Conservation (phyloP, 164 flowering plant genomes). For the Taxillus chinensis region DNA sequence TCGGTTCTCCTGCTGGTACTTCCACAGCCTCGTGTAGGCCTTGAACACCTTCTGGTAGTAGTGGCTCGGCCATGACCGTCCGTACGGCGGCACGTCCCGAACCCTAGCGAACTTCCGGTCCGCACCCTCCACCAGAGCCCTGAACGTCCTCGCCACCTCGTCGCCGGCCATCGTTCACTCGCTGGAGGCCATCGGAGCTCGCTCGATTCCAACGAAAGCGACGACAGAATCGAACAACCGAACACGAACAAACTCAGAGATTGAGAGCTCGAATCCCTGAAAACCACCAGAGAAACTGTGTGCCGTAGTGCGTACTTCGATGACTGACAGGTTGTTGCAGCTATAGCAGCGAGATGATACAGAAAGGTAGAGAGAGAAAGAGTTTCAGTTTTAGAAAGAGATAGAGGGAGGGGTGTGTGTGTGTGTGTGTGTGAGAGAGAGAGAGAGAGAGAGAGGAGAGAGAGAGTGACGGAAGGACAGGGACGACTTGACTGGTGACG, state of each 20-base stretch:
- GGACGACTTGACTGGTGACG: slow-evolving; percentile 1
- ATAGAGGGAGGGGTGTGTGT: background rate
- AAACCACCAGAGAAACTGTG: too few species aligned
- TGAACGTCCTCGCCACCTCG: slow-evolving; percentile 38
- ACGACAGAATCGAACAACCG: background rate
- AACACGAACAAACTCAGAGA: background rate
- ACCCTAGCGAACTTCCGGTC: slow-evolving; percentile 82
- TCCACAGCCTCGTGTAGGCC: slow-evolving; percentile 79
- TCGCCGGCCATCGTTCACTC: slow-evolving; percentile 14
- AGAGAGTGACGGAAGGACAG: background rate
- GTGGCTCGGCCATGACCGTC: slow-evolving; percentile 21
- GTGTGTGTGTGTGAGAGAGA: too few species aligned
- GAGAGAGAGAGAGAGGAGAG: too few species aligned
- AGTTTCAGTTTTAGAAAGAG: background rate
- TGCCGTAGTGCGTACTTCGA: too few species aligned
- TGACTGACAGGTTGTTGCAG: too few species aligned
- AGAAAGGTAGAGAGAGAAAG: slow-evolving; percentile 1
- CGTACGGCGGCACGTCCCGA: slow-evolving; percentile 61
- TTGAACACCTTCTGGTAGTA: slow-evolving; percentile 80
- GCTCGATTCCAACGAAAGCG: background rate
- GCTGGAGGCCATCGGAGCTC: slow-evolving; percentile 7
- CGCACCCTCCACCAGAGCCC: slow-evolving; percentile 58
- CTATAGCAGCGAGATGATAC: background rate
- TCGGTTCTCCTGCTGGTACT: slow-evolving; percentile 81
- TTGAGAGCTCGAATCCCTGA: too few species aligned